Conservation (phyloP, 1,284 basidiomycete species). For the Thecaphora thlaspeos region DNA sequence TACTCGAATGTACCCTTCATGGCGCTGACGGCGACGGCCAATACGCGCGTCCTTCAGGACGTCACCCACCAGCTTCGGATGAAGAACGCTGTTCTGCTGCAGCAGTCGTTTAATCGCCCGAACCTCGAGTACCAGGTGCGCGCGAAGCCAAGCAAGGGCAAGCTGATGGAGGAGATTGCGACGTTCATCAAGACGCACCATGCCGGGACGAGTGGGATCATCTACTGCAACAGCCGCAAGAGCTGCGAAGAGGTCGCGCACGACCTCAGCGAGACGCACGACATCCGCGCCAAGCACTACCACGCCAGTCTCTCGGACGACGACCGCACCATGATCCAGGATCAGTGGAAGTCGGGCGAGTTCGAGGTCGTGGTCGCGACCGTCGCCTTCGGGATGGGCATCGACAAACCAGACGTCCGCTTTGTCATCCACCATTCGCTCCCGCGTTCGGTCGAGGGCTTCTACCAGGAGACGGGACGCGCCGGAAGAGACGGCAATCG, state of each 20-base stretch:
- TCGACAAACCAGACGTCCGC: constrained; percentile 82
- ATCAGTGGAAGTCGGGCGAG: constrained; percentile 73
- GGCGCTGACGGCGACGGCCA: constrained; percentile 93
- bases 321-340: constrained; percentile 70
- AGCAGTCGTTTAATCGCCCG: constrained; percentile 85
- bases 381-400: constrained; percentile 87
- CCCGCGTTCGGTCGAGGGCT: constrained; percentile 69
- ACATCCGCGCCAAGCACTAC: constrained; percentile 74
- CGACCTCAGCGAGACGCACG: constrained; percentile 65
- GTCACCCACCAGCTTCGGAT: constrained; percentile 72
- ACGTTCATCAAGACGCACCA: constrained; percentile 70
- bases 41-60: constrained; percentile 72
- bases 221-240: constrained; percentile 75
- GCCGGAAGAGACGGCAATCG: constrained; percentile 74
- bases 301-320: constrained; percentile 74
- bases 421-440: constrained; percentile 75
- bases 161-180: constrained; percentile 68
- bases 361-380: constrained; percentile 89
- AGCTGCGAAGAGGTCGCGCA: constrained; percentile 78
- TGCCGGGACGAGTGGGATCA: constrained; percentile 71
- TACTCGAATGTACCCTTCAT: constrained; percentile 85
- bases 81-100: constrained; percentile 59
- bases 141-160: constrained; percentile 63
- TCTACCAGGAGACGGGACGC: constrained; percentile 81
- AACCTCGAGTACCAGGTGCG: constrained; percentile 80